Evolutionary conservation across 768 basidiomycete genomes (phyloP).

Genomic region (Russula emetica): DNA sequence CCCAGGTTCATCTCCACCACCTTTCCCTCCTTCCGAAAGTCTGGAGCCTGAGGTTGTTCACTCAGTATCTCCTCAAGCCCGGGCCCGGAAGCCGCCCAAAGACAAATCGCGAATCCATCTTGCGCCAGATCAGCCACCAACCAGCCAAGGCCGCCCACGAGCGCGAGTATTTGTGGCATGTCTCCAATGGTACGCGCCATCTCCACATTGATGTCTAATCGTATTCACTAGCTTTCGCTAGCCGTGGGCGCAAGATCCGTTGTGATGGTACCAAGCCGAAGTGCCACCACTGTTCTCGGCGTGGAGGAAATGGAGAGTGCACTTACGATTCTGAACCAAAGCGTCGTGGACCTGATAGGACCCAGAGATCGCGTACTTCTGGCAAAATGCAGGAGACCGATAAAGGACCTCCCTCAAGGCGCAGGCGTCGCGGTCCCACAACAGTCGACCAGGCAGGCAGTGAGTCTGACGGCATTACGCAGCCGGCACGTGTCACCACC

Average conservation of each 20-base stretch:
- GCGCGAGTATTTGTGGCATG: constrained; percentile 77
- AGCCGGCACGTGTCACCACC: not conserved
- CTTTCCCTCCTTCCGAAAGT: not conserved
- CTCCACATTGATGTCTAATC: constrained; percentile 11
- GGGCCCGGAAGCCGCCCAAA: constrained; percentile 6
- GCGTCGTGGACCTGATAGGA: constrained; percentile 75
- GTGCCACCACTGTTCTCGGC: constrained; percentile 68
- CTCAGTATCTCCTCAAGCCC: not conserved
- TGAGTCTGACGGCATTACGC: constrained; percentile 1
- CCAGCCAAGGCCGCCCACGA: constrained; percentile 74
- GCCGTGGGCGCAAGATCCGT: constrained; percentile 74
- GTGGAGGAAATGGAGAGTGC: constrained; percentile 46
- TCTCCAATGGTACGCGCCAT: constrained; percentile 57
- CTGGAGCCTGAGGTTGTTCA: not conserved
- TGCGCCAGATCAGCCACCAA: constrained; percentile 72
- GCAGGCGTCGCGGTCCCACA: constrained; percentile 24
- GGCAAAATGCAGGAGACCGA: constrained; percentile 41
- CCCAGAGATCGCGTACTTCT: constrained; percentile 72
- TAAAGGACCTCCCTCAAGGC: constrained; percentile 24
- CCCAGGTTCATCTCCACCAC: not conserved
- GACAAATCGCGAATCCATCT: constrained; percentile 55
- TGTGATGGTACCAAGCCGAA: constrained; percentile 77
- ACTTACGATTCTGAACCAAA: constrained; percentile 68
- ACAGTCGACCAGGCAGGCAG: constrained; percentile 3
- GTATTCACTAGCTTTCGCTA: constrained; percentile 32